Conservation (phyloP, 129 eudicot genomes). For the Lactuca sativa region DNA sequence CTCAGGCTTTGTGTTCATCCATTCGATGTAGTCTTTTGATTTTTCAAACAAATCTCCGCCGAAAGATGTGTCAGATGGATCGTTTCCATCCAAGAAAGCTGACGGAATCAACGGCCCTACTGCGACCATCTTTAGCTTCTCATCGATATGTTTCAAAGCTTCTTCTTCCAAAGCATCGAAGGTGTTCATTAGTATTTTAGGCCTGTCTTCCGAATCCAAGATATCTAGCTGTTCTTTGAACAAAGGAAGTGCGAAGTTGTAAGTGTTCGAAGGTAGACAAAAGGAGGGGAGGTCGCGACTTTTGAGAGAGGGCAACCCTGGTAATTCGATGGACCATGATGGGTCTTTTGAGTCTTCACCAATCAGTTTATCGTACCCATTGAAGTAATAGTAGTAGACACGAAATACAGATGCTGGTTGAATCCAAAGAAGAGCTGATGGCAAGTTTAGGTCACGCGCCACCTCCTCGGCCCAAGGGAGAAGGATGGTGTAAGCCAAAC, state of each 20-base stretch:
- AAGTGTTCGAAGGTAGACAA: slow-evolving; percentile 25
- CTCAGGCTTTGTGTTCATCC: slow-evolving; percentile 32
- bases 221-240: slow-evolving; percentile 32
- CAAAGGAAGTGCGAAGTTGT: background rate
- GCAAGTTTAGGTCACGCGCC: slow-evolving; percentile 36
- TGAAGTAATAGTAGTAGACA: slow-evolving; percentile 45
- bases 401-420: slow-evolving; percentile 53
- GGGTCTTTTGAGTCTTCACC: slow-evolving; percentile 9
- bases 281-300: slow-evolving; percentile 41
- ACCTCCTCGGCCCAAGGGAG: slow-evolving; percentile 51
- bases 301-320: slow-evolving; percentile 37
- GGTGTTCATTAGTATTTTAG: slow-evolving; percentile 36
- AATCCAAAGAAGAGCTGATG: slow-evolving; percentile 52
- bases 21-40: slow-evolving; percentile 16
- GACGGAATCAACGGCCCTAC: slow-evolving; percentile 45
- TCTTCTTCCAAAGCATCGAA: slow-evolving; percentile 37
- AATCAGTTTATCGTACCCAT: slow-evolving; percentile 36
- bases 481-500: slow-evolving; percentile 43
- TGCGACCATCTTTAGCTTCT: slow-evolving; percentile 19
- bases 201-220: slow-evolving; percentile 28
- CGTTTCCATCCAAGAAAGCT: slow-evolving; percentile 31
- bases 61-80: slow-evolving; percentile 13
- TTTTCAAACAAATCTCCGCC: slow-evolving; percentile 23
- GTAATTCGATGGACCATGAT: slow-evolving; percentile 33
- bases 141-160: slow-evolving; percentile 26